Evolutionary conservation across 2,329 filamentous ascomycete genomes (phyloP), one percentile per base, ranked within the genome.

Genomic region (Penicillium sp.): DNA sequence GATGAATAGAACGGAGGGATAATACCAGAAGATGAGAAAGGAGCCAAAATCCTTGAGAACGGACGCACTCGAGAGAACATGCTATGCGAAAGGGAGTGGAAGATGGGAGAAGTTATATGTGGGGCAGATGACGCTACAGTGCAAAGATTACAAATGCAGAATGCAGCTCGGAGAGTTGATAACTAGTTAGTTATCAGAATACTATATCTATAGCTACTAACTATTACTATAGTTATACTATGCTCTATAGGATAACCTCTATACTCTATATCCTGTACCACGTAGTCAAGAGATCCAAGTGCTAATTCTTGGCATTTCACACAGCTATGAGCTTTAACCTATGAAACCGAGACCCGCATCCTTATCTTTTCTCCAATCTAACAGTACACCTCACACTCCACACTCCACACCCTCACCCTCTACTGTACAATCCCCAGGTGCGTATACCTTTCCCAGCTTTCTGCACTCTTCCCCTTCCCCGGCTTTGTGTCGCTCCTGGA

Each of bases 21-120:
- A 18, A 24, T 41, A 61, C 55, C 52, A 54, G 54, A 40, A 22
- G 53, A 26, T 35, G 53, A 56, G 27, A 54, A 50, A 47, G 57
- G 55, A 41, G 44, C 52, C 56, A 58, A 60, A 54, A 60, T 54
- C 59, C 49, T 55, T 50, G 51, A 32, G 44, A 54, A 61, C 10
- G 55, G 48, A 38, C 52, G 49, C 27, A 57, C 31, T 24, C 49
- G 47, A 37, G 57, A 46, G 32, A 61, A 57, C 62, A 65, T 66
- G 23, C 40, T 27, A 26, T 31, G 37, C 35, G 41, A 36, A 35
- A 37, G 14, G 14, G 32, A 45, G 24, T 46, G 28, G 27, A 47
- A 48, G 51, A 42, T 46, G 53, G 42, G 49, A 40, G 29, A 34
- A 44, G 40, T 36, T 44, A 26, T 31, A 27, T 27, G 45, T 52